These are phyloP conservation scores for Wickerhamiella hasegawae DNA, from an alignment of 805 yeast species.

Conservation along the genomic window DNA sequence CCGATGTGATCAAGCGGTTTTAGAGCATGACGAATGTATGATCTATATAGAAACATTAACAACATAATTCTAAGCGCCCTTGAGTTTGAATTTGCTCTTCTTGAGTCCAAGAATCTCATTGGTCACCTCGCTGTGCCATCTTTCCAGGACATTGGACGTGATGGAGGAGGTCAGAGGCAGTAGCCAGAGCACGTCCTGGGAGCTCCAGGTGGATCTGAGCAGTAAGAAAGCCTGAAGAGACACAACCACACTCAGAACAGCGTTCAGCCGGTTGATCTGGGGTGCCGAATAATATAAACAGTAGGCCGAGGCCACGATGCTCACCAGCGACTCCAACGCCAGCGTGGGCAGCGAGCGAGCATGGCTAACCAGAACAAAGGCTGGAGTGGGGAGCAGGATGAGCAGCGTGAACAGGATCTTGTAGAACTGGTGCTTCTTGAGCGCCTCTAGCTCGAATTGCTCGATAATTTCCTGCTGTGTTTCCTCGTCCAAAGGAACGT, in stretches of 20 bases:
- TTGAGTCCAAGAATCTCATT: conserved; percentile 8
- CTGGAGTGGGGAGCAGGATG: conserved; percentile 20
- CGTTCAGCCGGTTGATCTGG: conserved; percentile 6
- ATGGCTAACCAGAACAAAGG: conserved; percentile 16
- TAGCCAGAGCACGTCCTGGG: conserved; percentile 20
- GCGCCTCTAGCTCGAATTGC: conserved; percentile 14
- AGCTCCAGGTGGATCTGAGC: conserved; percentile 13
- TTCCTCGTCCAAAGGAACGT: conserved; percentile 14
- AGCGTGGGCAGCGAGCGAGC: conserved; percentile 17
- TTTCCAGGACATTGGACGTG: conserved; percentile 12
- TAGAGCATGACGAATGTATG: conserved; percentile 11
- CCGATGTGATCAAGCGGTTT: conserved; percentile 56
- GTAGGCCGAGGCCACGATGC: conserved; percentile 14
- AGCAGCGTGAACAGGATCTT: conserved; percentile 16
- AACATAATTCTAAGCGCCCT: neutral
- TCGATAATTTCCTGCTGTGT: conserved; percentile 19
- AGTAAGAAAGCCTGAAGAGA: conserved; percentile 13
- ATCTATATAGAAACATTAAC: neutral
- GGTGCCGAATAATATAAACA: conserved; percentile 8
- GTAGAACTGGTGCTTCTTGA: conserved; percentile 11
- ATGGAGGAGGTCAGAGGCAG: conserved; percentile 16
- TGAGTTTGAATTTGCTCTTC: conserved; percentile 11
- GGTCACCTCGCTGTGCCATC: conserved; percentile 18
- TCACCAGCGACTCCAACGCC: conserved; percentile 16
- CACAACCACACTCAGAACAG: conserved; percentile 12